Base-by-base conservation (phyloP, 768 basidiomycete genomes). In the Auricularia cornea region DNA sequence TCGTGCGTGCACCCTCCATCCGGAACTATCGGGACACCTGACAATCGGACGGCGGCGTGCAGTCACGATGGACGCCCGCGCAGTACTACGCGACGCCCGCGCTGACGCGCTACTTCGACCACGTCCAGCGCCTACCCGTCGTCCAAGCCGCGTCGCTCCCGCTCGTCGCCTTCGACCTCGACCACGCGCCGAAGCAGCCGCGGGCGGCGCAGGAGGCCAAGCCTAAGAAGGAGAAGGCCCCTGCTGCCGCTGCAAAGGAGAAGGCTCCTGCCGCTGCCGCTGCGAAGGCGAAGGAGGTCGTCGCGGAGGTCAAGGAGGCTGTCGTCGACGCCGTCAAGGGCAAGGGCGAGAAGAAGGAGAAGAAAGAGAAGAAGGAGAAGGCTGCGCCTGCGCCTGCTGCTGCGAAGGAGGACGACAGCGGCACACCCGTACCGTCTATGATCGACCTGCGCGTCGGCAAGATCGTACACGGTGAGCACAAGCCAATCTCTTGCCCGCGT, bases 381-480 rank as follows among this genome's bases (percentile, higher is more conserved):
- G 82, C 73, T 28, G 67, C 70, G 29, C 73, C 71, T 1, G 75
- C 70, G 32, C 75, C 75, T 29, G 67, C 70, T 28, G 66, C 67
- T 63, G 65, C 65, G 69, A 67, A 72, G 64, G 77, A 78, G 65
- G 72, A 75, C 73, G 28, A 78, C 76, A 63, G 80, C 80, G 66
- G 88, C n/a, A 88, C 88, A 66, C 94, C 95, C 35, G 79, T 87
- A 20, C 97, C 97, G 16, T 94, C 92, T 52, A 98, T 98, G 95
- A 90, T 99, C 70, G 97, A 99, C 69, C 81, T 99, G 65, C 84
- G 96, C 56, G 93, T 99, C 3, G 96, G 97, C 3, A 88, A 85
- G 68, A 96, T 98, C 66, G 77, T 98, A 20, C 91, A 97, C 72
- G 85, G 94, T 96, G 68, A 71, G 85, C 54, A 4, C 10, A 75